Evolutionary conservation across 2,329 filamentous ascomycete species (phyloP), one percentile per base, ranked within the genome.

Genomic region (Phoma sp.): DNA sequence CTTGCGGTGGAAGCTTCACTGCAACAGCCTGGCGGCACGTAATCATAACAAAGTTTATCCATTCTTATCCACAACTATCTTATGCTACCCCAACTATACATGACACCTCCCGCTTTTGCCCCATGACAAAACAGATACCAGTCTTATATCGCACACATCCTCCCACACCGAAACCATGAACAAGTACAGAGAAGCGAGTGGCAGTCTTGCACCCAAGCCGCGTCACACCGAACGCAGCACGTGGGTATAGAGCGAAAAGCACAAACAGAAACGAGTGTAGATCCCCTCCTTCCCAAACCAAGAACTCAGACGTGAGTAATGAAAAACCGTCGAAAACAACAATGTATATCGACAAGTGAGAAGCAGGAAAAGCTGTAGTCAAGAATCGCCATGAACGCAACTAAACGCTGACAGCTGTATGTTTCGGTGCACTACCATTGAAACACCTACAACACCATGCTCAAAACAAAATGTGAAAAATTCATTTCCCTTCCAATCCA

Each of bases 391-490:
- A 37, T 20, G 25, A 47, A 47, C 26, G 2, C 28, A 40, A 42
- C 50, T 15, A 38, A 53, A 53, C 50, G 50, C 51, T 53, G 45
- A 53, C 51, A 48, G 51, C 33, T 54, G 51, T 46, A 49, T 54
- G 51, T 49, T 54, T 54, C 51, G 51, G 51, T 54, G 51, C 51
- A 54, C 51, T 54, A 54, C 51, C 51, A 54, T 54, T 54, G 51
- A 54, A 54, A 54, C 51, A 54, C 45, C 51, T 34, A 32, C 33
- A 32, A 54, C 51, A 39, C 48, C 48, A 52, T 52, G 48, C 48
- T 46, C n/a, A 1, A 42, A 50, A 18, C 25, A 14, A 33, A 29
- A 17, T 37, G 11, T 14, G 2, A 36, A 36, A 42, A 18, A n/a
- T n/a, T n/a, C 7, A 39, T 17, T 9, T 10, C 2, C 9, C 14